These are phyloP conservation scores for Plenodomus lindquistii DNA, from an alignment of 2,329 filamentous ascomycete species.

Conservation along the genomic window DNA sequence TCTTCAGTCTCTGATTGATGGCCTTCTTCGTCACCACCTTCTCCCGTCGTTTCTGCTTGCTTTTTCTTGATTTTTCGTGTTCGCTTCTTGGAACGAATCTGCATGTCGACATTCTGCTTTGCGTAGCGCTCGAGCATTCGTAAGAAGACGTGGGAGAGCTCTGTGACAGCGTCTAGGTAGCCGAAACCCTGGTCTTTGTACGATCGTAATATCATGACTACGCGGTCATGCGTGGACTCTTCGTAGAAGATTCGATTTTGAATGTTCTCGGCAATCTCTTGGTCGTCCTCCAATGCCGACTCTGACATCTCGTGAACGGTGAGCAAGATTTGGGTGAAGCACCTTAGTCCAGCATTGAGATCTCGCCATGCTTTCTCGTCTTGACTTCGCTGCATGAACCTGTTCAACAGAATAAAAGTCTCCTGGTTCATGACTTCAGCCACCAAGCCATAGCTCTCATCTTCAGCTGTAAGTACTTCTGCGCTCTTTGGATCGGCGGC, in stretches of 20 bases:
- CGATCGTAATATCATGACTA: constrained; percentile 77
- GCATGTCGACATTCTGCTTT: constrained; percentile 92
- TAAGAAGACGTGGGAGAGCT: constrained; percentile 88
- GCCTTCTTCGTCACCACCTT: constrained; percentile 61
- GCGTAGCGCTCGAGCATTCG: constrained; percentile 91
- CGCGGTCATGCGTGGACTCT: constrained; percentile 86
- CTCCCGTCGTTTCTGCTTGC: constrained; percentile 49
- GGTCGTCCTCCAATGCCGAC: constrained; percentile 84
- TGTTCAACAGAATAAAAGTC: constrained; percentile 87
- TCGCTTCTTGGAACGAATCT: constrained; percentile 80
- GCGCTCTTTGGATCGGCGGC: constrained; percentile 52
- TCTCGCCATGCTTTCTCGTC: constrained; percentile 88
- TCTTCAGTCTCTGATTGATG: constrained; percentile 66
- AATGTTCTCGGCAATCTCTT: constrained; percentile 97
- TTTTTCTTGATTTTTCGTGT: constrained; percentile 74
- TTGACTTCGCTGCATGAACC: constrained; percentile 75
- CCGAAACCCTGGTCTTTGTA: constrained; percentile 95
- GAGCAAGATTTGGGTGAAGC: constrained; percentile 90
- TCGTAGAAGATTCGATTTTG: constrained; percentile 98
- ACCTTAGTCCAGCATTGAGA: constrained; percentile 84
- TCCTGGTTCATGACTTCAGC: constrained; percentile 92
- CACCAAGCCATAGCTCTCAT: constrained; percentile 81
- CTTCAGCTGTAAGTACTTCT: constrained; percentile 52
- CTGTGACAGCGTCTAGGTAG: constrained; percentile 89
- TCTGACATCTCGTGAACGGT: constrained; percentile 92